Evolutionary conservation across 257 asterid species (phyloP).

Genomic region (Nemophila menziesii): DNA sequence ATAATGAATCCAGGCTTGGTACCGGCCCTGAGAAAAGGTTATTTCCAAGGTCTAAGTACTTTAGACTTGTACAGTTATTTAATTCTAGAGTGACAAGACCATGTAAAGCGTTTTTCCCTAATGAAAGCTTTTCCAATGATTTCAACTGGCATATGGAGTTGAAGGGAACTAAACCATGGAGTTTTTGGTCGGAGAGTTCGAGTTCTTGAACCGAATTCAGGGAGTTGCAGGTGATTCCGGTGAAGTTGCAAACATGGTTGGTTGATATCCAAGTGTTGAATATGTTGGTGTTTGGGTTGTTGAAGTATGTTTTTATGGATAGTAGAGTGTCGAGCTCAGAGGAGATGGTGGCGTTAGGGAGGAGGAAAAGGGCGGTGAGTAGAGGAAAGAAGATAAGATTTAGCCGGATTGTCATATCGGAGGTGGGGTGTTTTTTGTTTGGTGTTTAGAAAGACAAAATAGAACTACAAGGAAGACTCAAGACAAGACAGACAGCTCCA

Average conservation of each 20-base stretch:
- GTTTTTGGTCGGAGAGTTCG: slow-evolving; percentile 43
- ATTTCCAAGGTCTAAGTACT: slow-evolving; percentile 55
- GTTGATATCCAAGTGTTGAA: slow-evolving; percentile 52
- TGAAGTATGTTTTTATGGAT: slow-evolving; percentile 42
- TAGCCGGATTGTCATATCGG: background rate
- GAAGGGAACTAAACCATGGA: slow-evolving; percentile 39
- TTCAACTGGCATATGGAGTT: slow-evolving; percentile 38
- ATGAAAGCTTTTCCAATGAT: slow-evolving; percentile 48
- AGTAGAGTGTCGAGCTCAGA: slow-evolving; percentile 52
- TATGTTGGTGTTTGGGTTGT: slow-evolving; percentile 19
- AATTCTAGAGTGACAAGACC: slow-evolving; percentile 37
- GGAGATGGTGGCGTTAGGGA: slow-evolving; percentile 38
- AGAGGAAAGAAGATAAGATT: slow-evolving; percentile 2
- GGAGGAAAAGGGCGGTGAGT: slow-evolving; percentile 17
- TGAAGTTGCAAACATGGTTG: slow-evolving; percentile 25
- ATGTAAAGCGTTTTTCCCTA: slow-evolving; percentile 37
- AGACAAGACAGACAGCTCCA: background rate
- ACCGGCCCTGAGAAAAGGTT: slow-evolving; percentile 43
- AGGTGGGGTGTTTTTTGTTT: background rate
- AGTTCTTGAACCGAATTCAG: slow-evolving; percentile 37
- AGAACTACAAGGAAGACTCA: background rate
- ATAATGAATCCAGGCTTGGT: slow-evolving; percentile 42
- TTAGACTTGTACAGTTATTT: slow-evolving; percentile 35
- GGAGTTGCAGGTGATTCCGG: slow-evolving; percentile 54
- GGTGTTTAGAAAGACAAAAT: background rate